Evolutionary conservation across 1,284 basidiomycete genomes (phyloP).

Genomic region (Tilletia caries): DNA sequence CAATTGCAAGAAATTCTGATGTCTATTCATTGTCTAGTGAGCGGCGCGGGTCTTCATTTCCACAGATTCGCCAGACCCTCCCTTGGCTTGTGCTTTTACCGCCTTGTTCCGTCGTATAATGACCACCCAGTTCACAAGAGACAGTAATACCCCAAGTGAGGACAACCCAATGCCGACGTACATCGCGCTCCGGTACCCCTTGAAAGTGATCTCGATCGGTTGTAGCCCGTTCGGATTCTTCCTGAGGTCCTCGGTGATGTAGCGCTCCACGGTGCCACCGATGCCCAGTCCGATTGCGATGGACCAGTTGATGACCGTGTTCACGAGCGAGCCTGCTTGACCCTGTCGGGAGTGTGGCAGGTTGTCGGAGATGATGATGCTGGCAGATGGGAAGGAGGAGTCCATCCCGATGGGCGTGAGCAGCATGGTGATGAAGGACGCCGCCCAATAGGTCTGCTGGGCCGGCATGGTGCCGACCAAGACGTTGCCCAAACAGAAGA

Average conservation of each 20-base stretch:
- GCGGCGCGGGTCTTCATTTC: too few species aligned
- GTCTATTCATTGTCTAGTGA: too few species aligned
- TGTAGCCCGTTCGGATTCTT: background rate
- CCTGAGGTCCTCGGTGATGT: slow-evolving; percentile 11
- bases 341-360: slow-evolving; percentile 35
- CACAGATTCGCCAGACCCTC: too few species aligned
- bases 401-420: slow-evolving; percentile 41
- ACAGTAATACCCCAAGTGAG: slow-evolving; percentile 12
- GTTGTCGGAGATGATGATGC: slow-evolving; percentile 32
- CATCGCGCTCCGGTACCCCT: slow-evolving; percentile 16
- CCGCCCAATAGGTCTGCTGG: slow-evolving; percentile 24
- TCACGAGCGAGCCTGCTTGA: slow-evolving; percentile 36
- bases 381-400: slow-evolving; percentile 32
- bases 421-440: slow-evolving; percentile 24
- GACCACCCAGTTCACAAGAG: background rate
- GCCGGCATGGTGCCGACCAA: slow-evolving; percentile 27
- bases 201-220: background rate
- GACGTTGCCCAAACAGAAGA: slow-evolving; percentile 33
- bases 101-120: background rate
- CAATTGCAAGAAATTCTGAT: too few species aligned
- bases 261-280: slow-evolving; percentile 34
- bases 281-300: slow-evolving; percentile 41
- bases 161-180: slow-evolving; percentile 20
- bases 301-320: slow-evolving; percentile 41
- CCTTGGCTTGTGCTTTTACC: too few species aligned